Evolutionary conservation across 2,329 filamentous ascomycete genomes (phyloP).

Genomic region (Hypoxylon sp.): DNA sequence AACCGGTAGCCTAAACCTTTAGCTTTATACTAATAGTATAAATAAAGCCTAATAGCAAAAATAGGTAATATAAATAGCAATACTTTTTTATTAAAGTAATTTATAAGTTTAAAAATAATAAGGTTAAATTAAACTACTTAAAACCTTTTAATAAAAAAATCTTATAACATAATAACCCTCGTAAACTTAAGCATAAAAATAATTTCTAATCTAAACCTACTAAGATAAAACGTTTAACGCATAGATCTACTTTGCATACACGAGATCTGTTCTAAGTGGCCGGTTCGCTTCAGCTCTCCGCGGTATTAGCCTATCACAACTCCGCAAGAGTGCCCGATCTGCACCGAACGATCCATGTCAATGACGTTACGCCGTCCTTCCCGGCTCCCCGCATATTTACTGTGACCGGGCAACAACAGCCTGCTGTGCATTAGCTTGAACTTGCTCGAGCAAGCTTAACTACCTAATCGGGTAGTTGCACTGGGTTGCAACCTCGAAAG

Average conservation of each 20-base stretch:
- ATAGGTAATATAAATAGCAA: too few species aligned
- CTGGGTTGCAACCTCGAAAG: slow-evolving; percentile 2
- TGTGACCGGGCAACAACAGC: slow-evolving; percentile 10
- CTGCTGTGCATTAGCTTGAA: background rate
- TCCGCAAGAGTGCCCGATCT: slow-evolving; percentile 10
- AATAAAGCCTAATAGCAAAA: too few species aligned
- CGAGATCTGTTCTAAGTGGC: slow-evolving; percentile 21
- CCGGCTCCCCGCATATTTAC: slow-evolving; percentile 6
- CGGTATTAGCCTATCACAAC: background rate
- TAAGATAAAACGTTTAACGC: too few species aligned
- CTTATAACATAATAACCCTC: too few species aligned
- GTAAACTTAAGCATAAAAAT: too few species aligned
- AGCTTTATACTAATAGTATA: too few species aligned
- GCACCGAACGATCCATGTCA: slow-evolving; percentile 1
- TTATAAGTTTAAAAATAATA: too few species aligned
- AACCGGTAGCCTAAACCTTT: too few species aligned
- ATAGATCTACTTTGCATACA: slow-evolving; percentile 31
- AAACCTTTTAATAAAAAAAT: too few species aligned
- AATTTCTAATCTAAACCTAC: too few species aligned
- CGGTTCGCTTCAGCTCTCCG: slow-evolving; percentile 14
- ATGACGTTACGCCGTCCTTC: slow-evolving; percentile 15
- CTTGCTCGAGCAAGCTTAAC: slow-evolving; percentile 7
- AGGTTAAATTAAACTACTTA: too few species aligned
- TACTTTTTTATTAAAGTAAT: too few species aligned
- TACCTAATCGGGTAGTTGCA: slow-evolving; percentile 17